Evolutionary conservation across 2,329 filamentous ascomycete genomes (phyloP), one percentile per base, ranked within the genome.

Genomic region (Coniella lustricola): DNA sequence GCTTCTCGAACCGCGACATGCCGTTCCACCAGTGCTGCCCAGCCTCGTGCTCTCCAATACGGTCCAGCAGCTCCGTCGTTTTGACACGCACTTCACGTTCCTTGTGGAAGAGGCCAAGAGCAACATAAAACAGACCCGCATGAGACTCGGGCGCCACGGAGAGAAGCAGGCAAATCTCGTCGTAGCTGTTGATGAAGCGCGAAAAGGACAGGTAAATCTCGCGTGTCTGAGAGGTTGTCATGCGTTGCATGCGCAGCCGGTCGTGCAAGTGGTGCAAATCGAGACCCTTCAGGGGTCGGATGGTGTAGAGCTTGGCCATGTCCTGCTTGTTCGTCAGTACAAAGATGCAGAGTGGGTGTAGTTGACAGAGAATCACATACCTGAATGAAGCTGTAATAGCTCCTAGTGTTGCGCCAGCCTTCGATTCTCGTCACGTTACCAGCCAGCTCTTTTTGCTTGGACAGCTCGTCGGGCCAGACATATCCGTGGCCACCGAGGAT

Each of bases 321-420:
- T 86, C 82, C 81, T 85, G 54, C 36, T 10, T 2, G 10, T 44
- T 66, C 67, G 56, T 69, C 61, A 49, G 62, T 48, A 41, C 31
- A 2, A 3, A 20, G n/a, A 8, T 8, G 4, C 13, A 8, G 8
- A 4, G n/a, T 36, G 34, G n/a, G 17, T 4, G 16, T n/a, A 36
- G 25, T 8, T 31, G 22, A 38, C 14, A 7, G n/a, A 33, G 67
- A 65, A n/a, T 68, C 64, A 50, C 69, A 12, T 66, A 83, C 87
- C 72, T 95, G 88, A 55, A 97, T 91, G 62, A 89, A 97, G 56
- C 87, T 90, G 68, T 94, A 95, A 63, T 98, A 98, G 60, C 88
- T 95, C 52, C 93, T 78, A 1, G 93, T 97, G 55, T 89, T 94
- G 57, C 93, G 82, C 93, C 93, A 98, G 49, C 91, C 93, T 69